Evolutionary conservation across 108 stramenopile genomes (phyloP).

Genomic region (Skeletonema grethae): DNA sequence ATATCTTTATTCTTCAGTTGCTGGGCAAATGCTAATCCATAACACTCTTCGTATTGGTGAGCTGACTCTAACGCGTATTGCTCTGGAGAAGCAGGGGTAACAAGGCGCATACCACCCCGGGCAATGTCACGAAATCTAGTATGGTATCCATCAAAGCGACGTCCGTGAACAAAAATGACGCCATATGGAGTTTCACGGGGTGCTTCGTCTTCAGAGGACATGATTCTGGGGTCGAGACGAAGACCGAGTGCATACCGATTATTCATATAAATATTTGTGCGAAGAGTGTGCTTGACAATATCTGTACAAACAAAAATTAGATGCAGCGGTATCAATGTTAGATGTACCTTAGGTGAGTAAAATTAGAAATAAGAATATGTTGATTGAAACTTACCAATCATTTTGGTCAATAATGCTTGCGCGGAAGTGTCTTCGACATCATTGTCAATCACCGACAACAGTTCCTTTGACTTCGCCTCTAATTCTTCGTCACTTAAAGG

Average conservation of each 20-base stretch:
- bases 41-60: constrained; percentile 95
- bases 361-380: neutral
- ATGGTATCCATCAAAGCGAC: constrained; percentile 98
- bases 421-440: constrained; percentile 85
- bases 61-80: constrained; percentile 91
- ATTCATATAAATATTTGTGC: constrained; percentile 94
- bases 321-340: constrained; percentile 25
- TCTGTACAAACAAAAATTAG: constrained; percentile 27
- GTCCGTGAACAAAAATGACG: constrained; percentile 92
- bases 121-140: constrained; percentile 97
- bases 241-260: constrained; percentile 93
- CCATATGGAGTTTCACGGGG: constrained; percentile 81
- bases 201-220: constrained; percentile 58
- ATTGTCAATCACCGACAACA: constrained; percentile 54
- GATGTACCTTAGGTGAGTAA: constrained; percentile 12
- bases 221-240: constrained; percentile 89
- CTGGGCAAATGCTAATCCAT: constrained; percentile 93
- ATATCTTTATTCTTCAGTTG: constrained; percentile 99
- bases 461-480: constrained; percentile 50
- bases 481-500: constrained; percentile 64
- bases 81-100: constrained; percentile 90
- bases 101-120: constrained; percentile 94
- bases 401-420: constrained; percentile 71
- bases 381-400: constrained; percentile 63
- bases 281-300: constrained; percentile 80